Base-by-base conservation (phyloP, 2,329 filamentous ascomycete species). In the Phyllosticta citrichinensis region DNA sequence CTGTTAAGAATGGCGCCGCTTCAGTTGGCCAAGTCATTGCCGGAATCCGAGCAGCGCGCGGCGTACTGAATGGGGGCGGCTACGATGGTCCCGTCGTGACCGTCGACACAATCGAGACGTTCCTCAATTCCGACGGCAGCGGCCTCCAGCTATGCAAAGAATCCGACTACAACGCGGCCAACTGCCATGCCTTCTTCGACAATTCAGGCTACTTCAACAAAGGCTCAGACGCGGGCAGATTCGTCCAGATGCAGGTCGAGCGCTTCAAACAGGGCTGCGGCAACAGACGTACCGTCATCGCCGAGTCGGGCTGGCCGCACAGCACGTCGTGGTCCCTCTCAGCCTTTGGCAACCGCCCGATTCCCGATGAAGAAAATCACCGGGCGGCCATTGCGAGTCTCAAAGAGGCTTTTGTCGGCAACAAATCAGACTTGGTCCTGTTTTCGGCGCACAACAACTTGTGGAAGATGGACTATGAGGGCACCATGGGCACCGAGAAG, bases 161-260 rank as follows among this genome's bases (percentile, higher is more conserved):
- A 54, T 89, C 87, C 0, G 90, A 95, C 69, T 89, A 88, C 75
- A 90, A 87, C 68, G 88, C 89, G 17, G 83, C 87, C 70, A 96
- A 96, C 74, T 83, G 85, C 65, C 91, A 96, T 73, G 83, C 90
- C 12, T 96, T 91, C 81, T 96, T 94, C 73, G 88, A 95, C 67
- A 58, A 17, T 9, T 62, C 60, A 5, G 52, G 52, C 8, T 24
- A 30, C n/a, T 62, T 33, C 50, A 74, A 79, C 3, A 83, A 81
- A 55, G 73, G 76, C 0, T 73, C 83, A 33, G 22, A 35, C 8
- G 85, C 90, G 2, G 91, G 91, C 3, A 66, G 71, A 0, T 96
- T 90, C 73, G 82, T 91, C 50, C 72, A 78, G 50, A 76, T 78
- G 25, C 84, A 86, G 64, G 80, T 77, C 6, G 69, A 76, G 27